phyloP scores from a whole-genome alignment of 2,329 filamentous ascomycete species.

The Stagonosporopsis chrysanthemi region DNA sequence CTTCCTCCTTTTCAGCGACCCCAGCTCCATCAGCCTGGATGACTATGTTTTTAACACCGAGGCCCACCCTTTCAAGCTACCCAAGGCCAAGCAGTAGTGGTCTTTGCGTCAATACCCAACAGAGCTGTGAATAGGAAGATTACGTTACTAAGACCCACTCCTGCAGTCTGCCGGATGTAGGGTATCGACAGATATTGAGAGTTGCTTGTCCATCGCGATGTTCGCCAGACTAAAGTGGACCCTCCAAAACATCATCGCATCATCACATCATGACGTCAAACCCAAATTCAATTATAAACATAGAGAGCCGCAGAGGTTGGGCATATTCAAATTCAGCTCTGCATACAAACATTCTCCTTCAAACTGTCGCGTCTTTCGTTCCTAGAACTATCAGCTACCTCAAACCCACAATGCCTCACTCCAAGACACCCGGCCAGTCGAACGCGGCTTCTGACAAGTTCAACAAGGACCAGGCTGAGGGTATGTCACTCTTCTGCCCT shows the following conservation, averaged over 20 bases:
- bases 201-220: background rate
- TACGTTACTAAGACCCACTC: background rate
- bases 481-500: constrained; percentile 1
- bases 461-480: constrained; percentile 28
- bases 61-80: constrained; percentile 55
- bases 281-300: constrained; percentile 1
- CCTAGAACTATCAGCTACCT: background rate
- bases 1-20: constrained; percentile 56
- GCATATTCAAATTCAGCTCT: background rate
- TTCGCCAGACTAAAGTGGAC: constrained; percentile 12
- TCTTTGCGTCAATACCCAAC: background rate
- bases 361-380: background rate
- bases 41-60: constrained; percentile 58
- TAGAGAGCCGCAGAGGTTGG: constrained; percentile 1
- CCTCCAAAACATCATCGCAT: constrained; percentile 12
- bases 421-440: constrained; percentile 29
- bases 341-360: background rate
- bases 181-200: background rate
- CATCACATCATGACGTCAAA: constrained; percentile 13
- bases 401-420: constrained; percentile 23
- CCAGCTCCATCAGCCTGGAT: constrained; percentile 53
- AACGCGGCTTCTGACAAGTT: constrained; percentile 29
- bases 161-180: background rate
- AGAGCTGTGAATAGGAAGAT: background rate
- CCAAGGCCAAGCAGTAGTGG: constrained; percentile 21